Evolutionary conservation across 495 filamentous ascomycete species (phyloP).

Genomic region (Trichoderma orchidacearum): DNA sequence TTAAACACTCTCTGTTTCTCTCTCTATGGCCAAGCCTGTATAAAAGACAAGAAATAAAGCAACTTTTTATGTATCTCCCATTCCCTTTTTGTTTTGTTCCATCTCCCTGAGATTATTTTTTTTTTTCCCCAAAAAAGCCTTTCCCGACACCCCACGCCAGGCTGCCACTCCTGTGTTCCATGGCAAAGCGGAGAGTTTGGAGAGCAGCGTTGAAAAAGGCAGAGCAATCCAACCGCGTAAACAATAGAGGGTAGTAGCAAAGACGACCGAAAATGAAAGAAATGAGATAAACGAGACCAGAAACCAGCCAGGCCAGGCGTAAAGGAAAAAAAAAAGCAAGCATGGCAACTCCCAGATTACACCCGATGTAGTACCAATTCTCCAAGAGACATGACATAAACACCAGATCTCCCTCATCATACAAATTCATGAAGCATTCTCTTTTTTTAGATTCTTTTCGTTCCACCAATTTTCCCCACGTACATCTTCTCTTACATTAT

Average conservation of each 20-base stretch:
- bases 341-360: not conserved
- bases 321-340: not conserved
- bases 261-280: not conserved
- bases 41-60: not conserved
- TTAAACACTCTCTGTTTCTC: not conserved
- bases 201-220: not conserved
- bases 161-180: too few species aligned
- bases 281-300: not conserved
- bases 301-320: not conserved
- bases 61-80: not conserved
- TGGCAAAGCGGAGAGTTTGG: not conserved
- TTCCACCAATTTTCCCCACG: not conserved
- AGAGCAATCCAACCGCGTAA: not conserved
- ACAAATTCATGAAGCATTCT: not conserved
- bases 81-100: not conserved
- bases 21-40: constrained; percentile 7
- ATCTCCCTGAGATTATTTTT: not conserved
- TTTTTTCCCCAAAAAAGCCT: not conserved
- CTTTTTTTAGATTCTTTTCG: not conserved
- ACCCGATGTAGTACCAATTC: not conserved
- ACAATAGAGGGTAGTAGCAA: not conserved
- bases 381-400: not conserved
- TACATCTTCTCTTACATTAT: not conserved
- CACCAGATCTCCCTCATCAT: not conserved
- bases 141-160: too few species aligned